A percentile compares a stretch with the other conserved stretches of the same genome.
Evolutionary conservation across 176 grass and related monocot genomes (phyloP).

Genomic region (Triticum turgidum): DNA sequence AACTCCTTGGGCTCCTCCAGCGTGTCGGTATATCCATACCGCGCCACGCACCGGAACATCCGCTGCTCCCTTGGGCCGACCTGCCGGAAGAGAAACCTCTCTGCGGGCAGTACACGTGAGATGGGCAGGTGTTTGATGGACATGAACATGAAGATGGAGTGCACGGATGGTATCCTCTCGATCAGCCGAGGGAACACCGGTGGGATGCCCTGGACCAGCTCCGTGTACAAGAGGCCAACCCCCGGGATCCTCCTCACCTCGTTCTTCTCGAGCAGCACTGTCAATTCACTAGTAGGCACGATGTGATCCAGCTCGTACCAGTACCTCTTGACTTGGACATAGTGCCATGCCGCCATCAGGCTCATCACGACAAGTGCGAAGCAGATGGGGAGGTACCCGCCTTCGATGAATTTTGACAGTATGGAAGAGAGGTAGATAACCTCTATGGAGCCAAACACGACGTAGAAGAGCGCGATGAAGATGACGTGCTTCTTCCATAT

Average conservation of each 20-base stretch:
- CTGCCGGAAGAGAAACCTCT: conserved; percentile 55
- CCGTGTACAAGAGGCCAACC: conserved; percentile 59
- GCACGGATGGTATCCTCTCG: conserved; percentile 53
- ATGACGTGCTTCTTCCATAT: conserved; percentile 57
- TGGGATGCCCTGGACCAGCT: conserved; percentile 65
- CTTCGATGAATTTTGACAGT: conserved; percentile 58
- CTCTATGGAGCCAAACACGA: conserved; percentile 45
- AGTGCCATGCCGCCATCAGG: conserved; percentile 56
- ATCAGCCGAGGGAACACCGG: conserved; percentile 6
- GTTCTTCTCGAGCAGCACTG: conserved; percentile 16
- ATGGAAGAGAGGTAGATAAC: conserved; percentile 55
- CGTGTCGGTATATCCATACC: conserved; percentile 54
- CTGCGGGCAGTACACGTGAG: conserved; percentile 34
- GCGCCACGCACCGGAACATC: conserved; percentile 59
- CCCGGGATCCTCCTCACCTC: conserved; percentile 38
- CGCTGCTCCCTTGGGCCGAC: conserved; percentile 38
- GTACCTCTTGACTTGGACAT: conserved; percentile 45
- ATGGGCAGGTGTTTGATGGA: conserved; percentile 70
- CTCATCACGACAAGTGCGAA: conserved; percentile 43
- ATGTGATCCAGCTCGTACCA: conserved; percentile 37
- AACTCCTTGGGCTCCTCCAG: conserved; percentile 52
- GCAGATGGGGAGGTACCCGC: conserved; percentile 58
- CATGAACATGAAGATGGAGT: conserved; percentile 56
- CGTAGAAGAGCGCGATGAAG: conserved; percentile 45
- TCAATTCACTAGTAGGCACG: not conserved